Percentiles rank a stretch among this genome's conserved stretches.
Evolutionary conservation across 2,329 filamentous ascomycete genomes (phyloP).

Genomic region (Fusarium floridanum): DNA sequence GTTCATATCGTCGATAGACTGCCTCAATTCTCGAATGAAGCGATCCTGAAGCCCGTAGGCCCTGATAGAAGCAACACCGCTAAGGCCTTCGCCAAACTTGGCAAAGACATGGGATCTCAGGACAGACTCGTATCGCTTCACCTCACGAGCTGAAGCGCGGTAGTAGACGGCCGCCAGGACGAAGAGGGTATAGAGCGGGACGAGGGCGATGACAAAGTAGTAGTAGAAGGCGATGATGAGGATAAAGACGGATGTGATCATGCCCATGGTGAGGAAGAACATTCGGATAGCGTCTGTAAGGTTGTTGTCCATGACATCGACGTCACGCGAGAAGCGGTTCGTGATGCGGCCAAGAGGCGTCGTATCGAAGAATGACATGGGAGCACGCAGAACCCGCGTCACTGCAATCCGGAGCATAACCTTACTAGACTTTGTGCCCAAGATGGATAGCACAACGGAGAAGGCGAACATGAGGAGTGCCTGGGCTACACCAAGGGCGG

Average conservation of each 20-base stretch:
- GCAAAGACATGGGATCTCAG: conserved; percentile 90
- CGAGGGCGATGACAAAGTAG: conserved; percentile 78
- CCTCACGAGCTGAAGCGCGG: conserved; percentile 88
- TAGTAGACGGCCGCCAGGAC: conserved; percentile 89
- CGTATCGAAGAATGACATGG: conserved; percentile 97
- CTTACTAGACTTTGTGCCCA: conserved; percentile 85
- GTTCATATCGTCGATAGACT: conserved; percentile 90
- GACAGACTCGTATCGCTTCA: conserved; percentile 94
- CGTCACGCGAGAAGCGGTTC: conserved; percentile 94
- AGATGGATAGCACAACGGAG: conserved; percentile 80
- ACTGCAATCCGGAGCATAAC: conserved; percentile 86
- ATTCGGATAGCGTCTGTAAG: conserved; percentile 91
- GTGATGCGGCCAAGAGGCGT: conserved; percentile 95
- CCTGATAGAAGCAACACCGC: conserved; percentile 85
- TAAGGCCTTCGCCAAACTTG: conserved; percentile 90
- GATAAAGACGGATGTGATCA: conserved; percentile 85
- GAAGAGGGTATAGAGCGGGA: conserved; percentile 80
- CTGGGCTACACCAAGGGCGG: conserved; percentile 78
- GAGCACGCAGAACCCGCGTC: conserved; percentile 76
- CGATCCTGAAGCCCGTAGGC: conserved; percentile 86
- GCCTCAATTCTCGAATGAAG: conserved; percentile 78
- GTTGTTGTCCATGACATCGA: conserved; percentile 96
- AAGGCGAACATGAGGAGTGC: conserved; percentile 84
- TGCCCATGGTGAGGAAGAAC: conserved; percentile 87
- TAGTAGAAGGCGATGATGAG: conserved; percentile 96